Percentiles rank a stretch among this genome's conserved stretches.
These are phyloP conservation scores for Phytophthora capsici DNA, from an alignment of 352 stramenopile species.

Conservation along the genomic window DNA sequence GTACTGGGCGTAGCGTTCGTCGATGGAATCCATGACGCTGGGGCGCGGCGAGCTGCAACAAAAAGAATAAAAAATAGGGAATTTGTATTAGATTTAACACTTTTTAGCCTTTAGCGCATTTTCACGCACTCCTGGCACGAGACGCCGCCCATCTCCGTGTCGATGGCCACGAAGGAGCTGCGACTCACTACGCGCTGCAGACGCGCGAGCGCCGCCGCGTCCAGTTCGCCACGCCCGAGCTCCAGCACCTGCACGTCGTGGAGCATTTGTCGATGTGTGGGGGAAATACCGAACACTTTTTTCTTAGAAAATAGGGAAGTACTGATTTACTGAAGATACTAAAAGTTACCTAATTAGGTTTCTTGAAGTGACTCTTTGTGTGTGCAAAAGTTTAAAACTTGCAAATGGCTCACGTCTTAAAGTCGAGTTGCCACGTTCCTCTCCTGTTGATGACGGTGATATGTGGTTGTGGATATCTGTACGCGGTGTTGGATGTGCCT, in stretches of 20 bases:
- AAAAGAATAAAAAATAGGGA: background rate
- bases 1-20: slow-evolving; percentile 70
- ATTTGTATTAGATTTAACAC: background rate
- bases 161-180: slow-evolving; percentile 75
- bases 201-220: slow-evolving; percentile 34
- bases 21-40: slow-evolving; percentile 78
- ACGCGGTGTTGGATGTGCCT: slow-evolving; percentile 31
- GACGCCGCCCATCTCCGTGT: slow-evolving; percentile 80
- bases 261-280: slow-evolving; percentile 17
- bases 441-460: slow-evolving; percentile 40
- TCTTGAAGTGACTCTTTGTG: background rate
- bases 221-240: slow-evolving; percentile 37
- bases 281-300: background rate
- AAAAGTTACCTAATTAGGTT: background rate
- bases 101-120: background rate
- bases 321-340: no score
- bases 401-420: background rate
- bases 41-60: slow-evolving; percentile 40
- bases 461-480: slow-evolving; percentile 36
- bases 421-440: slow-evolving; percentile 3
- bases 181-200: slow-evolving; percentile 38
- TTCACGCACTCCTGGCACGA: slow-evolving; percentile 67
- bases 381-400: no score
- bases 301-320: background rate
- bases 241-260: slow-evolving; percentile 39